Evolutionary conservation across 1,139 yeast genomes (phyloP), one percentile per base, ranked within the genome.

Genomic region (Saccharomyces hybrid): DNA sequence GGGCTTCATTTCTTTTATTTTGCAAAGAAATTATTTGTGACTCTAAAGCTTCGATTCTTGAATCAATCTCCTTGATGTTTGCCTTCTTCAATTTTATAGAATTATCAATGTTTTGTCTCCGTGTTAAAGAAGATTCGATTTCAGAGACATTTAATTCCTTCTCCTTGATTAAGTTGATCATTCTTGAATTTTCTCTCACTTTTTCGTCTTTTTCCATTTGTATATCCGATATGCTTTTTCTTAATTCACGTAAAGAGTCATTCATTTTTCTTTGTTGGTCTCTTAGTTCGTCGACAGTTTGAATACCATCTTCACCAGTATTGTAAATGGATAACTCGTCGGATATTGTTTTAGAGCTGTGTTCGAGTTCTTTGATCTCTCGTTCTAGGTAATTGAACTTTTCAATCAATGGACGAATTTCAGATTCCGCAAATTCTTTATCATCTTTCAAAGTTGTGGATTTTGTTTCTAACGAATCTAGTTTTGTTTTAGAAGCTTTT

Each of bases 101-200:
- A 26, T 69, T 70, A 53, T 65, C 68, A 57, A 74, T 67, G 56
- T 65, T 72, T 26, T 66, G 66, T 31, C 64, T 71, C 54, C 82
- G 83, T 48, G 78, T 67, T 14, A 80, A 68, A 0, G 79, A 69
- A 51, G 73, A 75, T 60, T 84, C 87, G 51, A 84, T 70, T 55
- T 80, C 79, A 59, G 82, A 79, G 8, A 88, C 78, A 3, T 69
- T 69, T 27, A 84, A 70, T 59, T 76, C 78, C 56, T 78, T 78
- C 61, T 86, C 90, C 58, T 84, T 82, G 7, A 86, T 71, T 31
- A 72, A 69, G 49, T 72, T 77, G 51, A 85, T 83, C 31, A 84
- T 63, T 21, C 75, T 73, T n/a, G 77, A 73, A 28, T 80, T 61
- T 49, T 79, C 83, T 50, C 75, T 75, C 32, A 79, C 78, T 19